Base-by-base conservation (phyloP, 768 basidiomycete species). In the Heimioporus sp. region DNA sequence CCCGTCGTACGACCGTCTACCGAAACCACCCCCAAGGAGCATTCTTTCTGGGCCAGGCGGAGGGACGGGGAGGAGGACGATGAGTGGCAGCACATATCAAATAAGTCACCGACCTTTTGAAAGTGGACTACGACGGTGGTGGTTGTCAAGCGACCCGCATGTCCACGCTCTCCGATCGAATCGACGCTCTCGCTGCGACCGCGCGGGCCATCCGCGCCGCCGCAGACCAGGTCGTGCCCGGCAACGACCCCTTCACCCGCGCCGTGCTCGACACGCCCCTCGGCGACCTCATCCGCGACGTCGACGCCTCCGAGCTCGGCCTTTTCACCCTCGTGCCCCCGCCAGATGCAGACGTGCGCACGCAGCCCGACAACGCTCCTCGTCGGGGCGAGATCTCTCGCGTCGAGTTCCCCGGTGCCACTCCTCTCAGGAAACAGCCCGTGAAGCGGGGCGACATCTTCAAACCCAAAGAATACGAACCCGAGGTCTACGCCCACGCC, bases 221-320 rank as follows among this genome's bases (percentile, higher is more conserved):
- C n/a, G 78, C 79, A 1, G 57, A 61, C 3, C 54, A 64, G 34
- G 71, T 71, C 45, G 57, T 70, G 7, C 55, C 61, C 44, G 46
- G 53, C 48, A 54, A 63, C 4, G 51, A 70, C 43, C 16, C 80
- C 2, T 91, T 90, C 63, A 80, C 86, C 6, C 71, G 65, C 47
- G 87, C 90, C 4, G 78, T 90, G 10, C 81, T 92, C 21, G 57
- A 76, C 17, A 76, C 82, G 0, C 69, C 78, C 46, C 78, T 91
- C 10, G 84, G 84, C 39, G 85, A 90, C 61, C 81, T 91, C 54
- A 88, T 90, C 54, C 87, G 90, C 61, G 90, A 91, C 60, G 75
- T 85, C 54, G 88, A 91, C 57, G 74, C 84, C 10, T 82, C 88
- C 6, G 90, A 92, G 62, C 77, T 90, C 24, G 89, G 89, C 35